Evolutionary conservation across 345 rosid species (phyloP), one percentile per base, ranked within the genome.

Genomic region (Pelargonium nanum): DNA sequence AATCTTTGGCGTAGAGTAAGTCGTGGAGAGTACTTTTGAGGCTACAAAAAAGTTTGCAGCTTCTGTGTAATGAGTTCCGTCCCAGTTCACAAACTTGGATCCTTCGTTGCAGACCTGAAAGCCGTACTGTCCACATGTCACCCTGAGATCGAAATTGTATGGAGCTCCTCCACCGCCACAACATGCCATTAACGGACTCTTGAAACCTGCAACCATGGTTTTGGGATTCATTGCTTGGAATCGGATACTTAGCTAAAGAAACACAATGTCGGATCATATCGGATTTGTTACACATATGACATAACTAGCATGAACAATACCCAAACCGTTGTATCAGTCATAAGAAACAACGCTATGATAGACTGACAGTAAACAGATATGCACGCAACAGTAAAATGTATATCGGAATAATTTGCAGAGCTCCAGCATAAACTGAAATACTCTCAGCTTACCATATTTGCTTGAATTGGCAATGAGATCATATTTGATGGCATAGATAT

Each of bases 121-220:
- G 4, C 83, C 89, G 21, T 78, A 79, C 15, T 75, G 63, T 1
- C 96, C 87, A 68, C 97, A 90, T 1, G 93, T 82, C 51, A 78
- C 76, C 60, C 65, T 74, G 44, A 65, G 76, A 52, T 90, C 64
- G 75, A 83, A 90, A 53, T 90, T 87, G 66, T 87, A 87, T 28
- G 97, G 97, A 61, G 87, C 81, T 16, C 95, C 95, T 63, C 97
- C 96, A n/a, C 24, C 72, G 26, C 97, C 96, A 17, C 97, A 90
- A 54, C 97, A 90, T 0, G 97, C 85, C 87, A 81, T 82, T 62
- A 90, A 53, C 15, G 97, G 88, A 66, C 67, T 87, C 22, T 70
- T 65, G 67, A 90, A 85, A 59, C 90, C 97, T 89, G 74, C 70
- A 70, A 22, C 21, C 28, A 15, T 56, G 1, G 16, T 22, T 23